phyloP scores from a whole-genome alignment of 1,139 yeast species.

The Arxiozyma heterogenica region DNA sequence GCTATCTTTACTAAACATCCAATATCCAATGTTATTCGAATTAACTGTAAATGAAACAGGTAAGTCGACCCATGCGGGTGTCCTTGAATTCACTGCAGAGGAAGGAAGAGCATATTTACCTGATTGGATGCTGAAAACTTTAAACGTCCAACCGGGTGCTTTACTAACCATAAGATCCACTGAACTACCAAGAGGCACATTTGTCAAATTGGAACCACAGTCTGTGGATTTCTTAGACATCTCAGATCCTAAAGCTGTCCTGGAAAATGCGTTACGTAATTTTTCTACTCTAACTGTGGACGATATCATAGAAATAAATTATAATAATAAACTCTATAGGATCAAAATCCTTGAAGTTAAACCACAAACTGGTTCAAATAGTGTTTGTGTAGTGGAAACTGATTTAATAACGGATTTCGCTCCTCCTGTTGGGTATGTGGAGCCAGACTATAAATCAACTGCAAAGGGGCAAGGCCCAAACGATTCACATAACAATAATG shows the following conservation, averaged over 20 bases:
- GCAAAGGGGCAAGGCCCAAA: slow-evolving; percentile 5
- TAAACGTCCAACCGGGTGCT: slow-evolving; percentile 68
- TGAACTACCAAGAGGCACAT: slow-evolving; percentile 76
- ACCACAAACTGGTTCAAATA: slow-evolving; percentile 55
- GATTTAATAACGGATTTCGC: slow-evolving; percentile 97
- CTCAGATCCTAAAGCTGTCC: slow-evolving; percentile 90
- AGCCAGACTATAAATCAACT: slow-evolving; percentile 50
- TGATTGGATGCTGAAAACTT: slow-evolving; percentile 90
- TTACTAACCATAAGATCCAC: slow-evolving; percentile 65
- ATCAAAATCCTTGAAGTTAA: slow-evolving; percentile 82
- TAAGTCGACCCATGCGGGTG: slow-evolving; percentile 77
- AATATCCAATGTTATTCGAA: slow-evolving; percentile 94
- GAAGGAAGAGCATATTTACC: slow-evolving; percentile 95
- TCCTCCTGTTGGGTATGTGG: slow-evolving; percentile 97
- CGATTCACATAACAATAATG: slow-evolving; percentile 13
- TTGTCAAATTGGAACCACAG: slow-evolving; percentile 93
- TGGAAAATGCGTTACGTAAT: slow-evolving; percentile 83
- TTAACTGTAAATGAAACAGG: slow-evolving; percentile 57
- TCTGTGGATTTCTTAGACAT: slow-evolving; percentile 87
- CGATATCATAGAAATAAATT: slow-evolving; percentile 78
- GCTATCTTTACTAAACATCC: slow-evolving; percentile 75
- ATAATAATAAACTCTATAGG: slow-evolving; percentile 70
- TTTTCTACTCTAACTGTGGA: slow-evolving; percentile 80
- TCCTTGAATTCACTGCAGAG: slow-evolving; percentile 90
- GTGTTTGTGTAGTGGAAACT: slow-evolving; percentile 93